Conservation (phyloP, 2,329 filamentous ascomycete genomes). For the Shiraia sp. region DNA sequence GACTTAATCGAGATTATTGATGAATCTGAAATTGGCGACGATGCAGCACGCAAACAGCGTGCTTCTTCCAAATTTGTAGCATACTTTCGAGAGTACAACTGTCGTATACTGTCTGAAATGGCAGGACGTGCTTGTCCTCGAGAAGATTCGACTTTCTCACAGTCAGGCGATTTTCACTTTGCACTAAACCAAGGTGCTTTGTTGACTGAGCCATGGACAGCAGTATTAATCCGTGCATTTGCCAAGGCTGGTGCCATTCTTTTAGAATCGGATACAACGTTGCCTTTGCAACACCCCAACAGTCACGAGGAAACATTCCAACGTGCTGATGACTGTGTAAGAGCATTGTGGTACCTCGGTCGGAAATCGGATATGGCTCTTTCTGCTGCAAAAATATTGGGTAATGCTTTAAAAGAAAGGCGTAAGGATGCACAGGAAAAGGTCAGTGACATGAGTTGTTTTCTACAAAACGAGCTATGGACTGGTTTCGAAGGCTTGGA, state of each 20-base stretch:
- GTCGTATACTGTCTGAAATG: constrained; percentile 53
- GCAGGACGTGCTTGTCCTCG: constrained; percentile 51
- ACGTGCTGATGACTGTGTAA: constrained; percentile 55
- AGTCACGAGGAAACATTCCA: constrained; percentile 34
- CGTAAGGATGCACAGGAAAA: constrained; percentile 26
- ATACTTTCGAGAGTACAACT: constrained; percentile 51
- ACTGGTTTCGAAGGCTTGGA: constrained; percentile 25
- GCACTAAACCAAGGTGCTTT: constrained; percentile 59
- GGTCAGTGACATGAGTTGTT: constrained; percentile 28
- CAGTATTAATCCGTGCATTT: constrained; percentile 59
- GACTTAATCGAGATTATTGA: constrained; percentile 60
- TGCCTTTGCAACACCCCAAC: constrained; percentile 3
- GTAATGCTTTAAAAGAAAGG: constrained; percentile 36
- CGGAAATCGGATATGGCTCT: constrained; percentile 60
- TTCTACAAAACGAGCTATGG: constrained; percentile 32
- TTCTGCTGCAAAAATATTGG: constrained; percentile 45
- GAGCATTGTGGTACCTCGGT: constrained; percentile 59
- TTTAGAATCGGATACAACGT: constrained; percentile 41
- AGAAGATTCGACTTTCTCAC: constrained; percentile 29
- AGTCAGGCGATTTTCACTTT: constrained; percentile 54
- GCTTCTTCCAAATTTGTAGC: constrained; percentile 40
- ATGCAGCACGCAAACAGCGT: constrained; percentile 29
- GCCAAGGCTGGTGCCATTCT: constrained; percentile 51
- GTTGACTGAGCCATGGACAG: constrained; percentile 65
- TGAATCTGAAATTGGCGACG: constrained; percentile 32